phyloP scores from a whole-genome alignment of 345 rosid species.

The Microcos paniculata region DNA sequence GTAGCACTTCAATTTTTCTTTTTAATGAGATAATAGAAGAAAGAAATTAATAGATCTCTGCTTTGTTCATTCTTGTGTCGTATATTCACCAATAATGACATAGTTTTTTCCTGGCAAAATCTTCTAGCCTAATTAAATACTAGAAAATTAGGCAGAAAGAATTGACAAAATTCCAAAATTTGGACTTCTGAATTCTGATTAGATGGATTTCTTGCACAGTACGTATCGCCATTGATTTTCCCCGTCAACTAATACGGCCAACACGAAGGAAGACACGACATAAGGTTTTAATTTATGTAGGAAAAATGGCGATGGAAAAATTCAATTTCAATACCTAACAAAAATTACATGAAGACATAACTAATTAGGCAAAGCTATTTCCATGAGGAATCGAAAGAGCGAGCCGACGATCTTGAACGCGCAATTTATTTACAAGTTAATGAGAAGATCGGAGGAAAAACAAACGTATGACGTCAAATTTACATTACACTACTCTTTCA shows the following conservation, averaged over 20 bases:
- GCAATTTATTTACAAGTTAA: neutral
- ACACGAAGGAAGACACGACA: too few relatives aligned
- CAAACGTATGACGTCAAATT: neutral
- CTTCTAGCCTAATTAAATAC: too few relatives aligned
- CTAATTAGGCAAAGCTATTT: neutral
- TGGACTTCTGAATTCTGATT: too few relatives aligned
- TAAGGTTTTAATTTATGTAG: neutral
- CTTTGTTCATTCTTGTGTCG: too few relatives aligned
- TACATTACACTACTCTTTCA: neutral
- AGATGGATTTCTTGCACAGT: too few relatives aligned
- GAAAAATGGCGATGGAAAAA: neutral
- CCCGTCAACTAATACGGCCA: too few relatives aligned
- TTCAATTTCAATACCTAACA: neutral
- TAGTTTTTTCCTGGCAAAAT: too few relatives aligned
- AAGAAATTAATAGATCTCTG: neutral
- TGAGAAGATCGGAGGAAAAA: neutral
- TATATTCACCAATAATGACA: too few relatives aligned
- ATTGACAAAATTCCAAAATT: too few relatives aligned
- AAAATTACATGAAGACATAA: neutral
- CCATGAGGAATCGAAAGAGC: neutral
- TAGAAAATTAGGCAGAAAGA: too few relatives aligned
- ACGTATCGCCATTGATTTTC: too few relatives aligned
- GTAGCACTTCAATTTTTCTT: neutral
- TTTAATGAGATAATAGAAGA: neutral
- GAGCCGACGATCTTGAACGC: slow-evolving; percentile 11